Base-by-base conservation (phyloP, 2,329 filamentous ascomycete genomes). In the Phoma sp. region DNA sequence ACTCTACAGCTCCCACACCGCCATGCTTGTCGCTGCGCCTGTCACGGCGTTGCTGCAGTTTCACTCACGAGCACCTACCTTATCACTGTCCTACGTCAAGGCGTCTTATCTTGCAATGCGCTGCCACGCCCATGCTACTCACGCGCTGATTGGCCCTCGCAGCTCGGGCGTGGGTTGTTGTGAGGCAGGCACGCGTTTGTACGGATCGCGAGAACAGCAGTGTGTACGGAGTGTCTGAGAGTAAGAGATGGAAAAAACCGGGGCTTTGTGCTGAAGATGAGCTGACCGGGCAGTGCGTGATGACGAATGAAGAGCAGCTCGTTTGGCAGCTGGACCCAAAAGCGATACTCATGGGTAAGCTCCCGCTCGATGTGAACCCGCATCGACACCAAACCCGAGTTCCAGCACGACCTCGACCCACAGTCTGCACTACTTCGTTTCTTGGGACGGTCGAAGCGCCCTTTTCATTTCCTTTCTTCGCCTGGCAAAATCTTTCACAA, bases 111-210 rank as follows among this genome's bases (percentile, higher is more conserved):
- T 59, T 38, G 48, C 53, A 33, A 40, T 44, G 36, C 47, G 38
- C 50, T 46, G 33, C 43, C 53, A 53, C 44, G 43, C 22, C 22
- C 22, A 24, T 24, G 22, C 22, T 6, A 24, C 22, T 24, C 22
- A 6, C 31, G 38, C 24, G 12, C 41, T 67, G 59, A 72, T 73
- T 74, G 72, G 71, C 60, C 45, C 61, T 58, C 62, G 64, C 64
- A 58, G 46, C 32, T 46, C 50, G 47, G 39, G 48, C 51, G 58
- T 45, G 41, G 47, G 50, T 25, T 58, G 62, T 54, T 60, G 62
- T 54, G 57, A 66, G 49, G 49, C 50, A 61, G 55, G 59, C 47
- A 62, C 56, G 50, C 47, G 64, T 55, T 59, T 40, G 48, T 53
- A 25, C 25, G 53, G 36, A 64, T 60, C 39, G 43, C 27, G 47